These are phyloP conservation scores for Plasmodium inui DNA, from an alignment of 169 alveolate genomes.

Conservation along the genomic window DNA sequence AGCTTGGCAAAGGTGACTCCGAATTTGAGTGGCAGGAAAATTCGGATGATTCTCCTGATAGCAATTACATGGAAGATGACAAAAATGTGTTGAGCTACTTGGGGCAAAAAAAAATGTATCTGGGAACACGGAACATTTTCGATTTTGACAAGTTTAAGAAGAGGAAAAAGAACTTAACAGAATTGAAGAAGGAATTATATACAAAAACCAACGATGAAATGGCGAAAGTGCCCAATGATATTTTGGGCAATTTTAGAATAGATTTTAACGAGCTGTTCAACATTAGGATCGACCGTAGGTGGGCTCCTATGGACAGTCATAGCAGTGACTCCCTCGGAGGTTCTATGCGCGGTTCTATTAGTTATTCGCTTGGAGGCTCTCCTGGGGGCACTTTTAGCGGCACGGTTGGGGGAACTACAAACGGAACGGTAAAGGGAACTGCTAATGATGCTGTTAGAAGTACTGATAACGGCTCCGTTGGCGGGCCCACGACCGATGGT, in stretches of 20 bases:
- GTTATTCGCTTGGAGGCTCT: background rate
- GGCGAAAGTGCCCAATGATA: constrained; percentile 3
- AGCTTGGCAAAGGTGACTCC: background rate
- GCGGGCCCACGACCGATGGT: background rate
- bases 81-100: constrained; percentile 15
- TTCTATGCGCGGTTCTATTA: background rate
- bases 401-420: background rate
- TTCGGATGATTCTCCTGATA: constrained; percentile 7
- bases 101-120: background rate
- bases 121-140: background rate
- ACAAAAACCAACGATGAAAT: constrained; percentile 34
- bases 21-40: constrained; percentile 2
- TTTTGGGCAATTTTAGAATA: background rate
- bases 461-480: background rate
- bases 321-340: background rate
- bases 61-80: background rate
- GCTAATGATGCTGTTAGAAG: background rate
- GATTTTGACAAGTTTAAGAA: constrained; percentile 12
- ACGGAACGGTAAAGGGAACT: background rate
- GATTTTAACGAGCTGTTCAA: constrained; percentile 14
- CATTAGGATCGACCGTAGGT: background rate
- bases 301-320: background rate
- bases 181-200: constrained; percentile 35
- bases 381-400: background rate
- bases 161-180: background rate